Percentiles rank a stretch among this genome's conserved stretches.
Evolutionary conservation across 805 yeast genomes (phyloP).

Genomic region (Ogataea degrootiae): DNA sequence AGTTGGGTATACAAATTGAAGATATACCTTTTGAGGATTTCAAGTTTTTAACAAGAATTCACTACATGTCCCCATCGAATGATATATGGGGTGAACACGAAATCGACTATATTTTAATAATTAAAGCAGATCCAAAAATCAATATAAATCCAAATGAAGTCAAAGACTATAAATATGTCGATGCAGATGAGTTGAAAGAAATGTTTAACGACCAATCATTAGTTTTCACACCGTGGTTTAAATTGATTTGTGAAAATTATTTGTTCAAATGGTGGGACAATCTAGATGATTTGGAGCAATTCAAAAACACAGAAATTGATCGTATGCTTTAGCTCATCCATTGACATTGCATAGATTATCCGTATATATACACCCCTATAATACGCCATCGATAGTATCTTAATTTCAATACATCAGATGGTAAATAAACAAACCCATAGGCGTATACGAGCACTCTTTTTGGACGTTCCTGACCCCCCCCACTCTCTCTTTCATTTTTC

Average conservation of each 20-base stretch:
- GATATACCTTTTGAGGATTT: constrained; percentile 64
- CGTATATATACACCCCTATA: not conserved
- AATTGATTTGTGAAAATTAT: constrained; percentile 86
- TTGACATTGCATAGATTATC: not conserved
- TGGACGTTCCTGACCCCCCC: too few species aligned
- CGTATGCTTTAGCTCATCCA: constrained; percentile 37
- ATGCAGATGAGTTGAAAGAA: constrained; percentile 54
- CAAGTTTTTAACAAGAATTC: constrained; percentile 87
- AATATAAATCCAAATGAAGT: constrained; percentile 78
- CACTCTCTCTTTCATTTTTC: too few species aligned
- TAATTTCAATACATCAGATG: not conserved
- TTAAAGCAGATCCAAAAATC: constrained; percentile 46
- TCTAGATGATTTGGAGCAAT: constrained; percentile 52
- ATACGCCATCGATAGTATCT: not conserved
- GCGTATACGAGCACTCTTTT: too few species aligned
- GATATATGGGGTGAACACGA: constrained; percentile 96
- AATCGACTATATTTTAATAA: constrained; percentile 87
- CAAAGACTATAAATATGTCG: constrained; percentile 72
- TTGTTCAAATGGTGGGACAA: constrained; percentile 93
- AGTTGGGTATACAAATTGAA: constrained; percentile 67
- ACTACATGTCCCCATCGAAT: constrained; percentile 81
- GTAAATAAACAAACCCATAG: too few species aligned
- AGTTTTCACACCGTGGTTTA: constrained; percentile 97
- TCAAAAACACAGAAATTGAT: constrained; percentile 42
- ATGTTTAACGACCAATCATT: constrained; percentile 67